Evolutionary conservation across 441 rosid species (phyloP).

Genomic region (Erysimum pusillum): DNA sequence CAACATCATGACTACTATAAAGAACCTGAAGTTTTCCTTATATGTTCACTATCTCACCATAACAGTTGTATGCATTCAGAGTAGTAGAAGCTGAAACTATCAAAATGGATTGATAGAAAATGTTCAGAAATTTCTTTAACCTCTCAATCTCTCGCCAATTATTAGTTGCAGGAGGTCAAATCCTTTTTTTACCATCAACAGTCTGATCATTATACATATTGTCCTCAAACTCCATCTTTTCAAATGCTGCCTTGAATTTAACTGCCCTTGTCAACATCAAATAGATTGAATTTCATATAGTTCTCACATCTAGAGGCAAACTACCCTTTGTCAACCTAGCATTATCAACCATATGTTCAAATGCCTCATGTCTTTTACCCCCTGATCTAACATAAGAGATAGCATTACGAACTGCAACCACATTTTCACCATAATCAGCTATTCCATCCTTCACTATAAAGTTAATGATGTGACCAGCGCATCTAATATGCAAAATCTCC

Average conservation of each 20-base stretch:
- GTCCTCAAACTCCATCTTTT: not conserved
- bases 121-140: too few relatives aligned
- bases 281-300: not conserved
- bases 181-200: not conserved
- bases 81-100: not conserved
- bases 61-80: too few relatives aligned
- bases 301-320: not conserved
- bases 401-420: not conserved
- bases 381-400: not conserved
- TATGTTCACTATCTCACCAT: not conserved
- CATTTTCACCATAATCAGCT: not conserved
- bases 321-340: not conserved
- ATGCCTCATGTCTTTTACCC: not conserved
- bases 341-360: not conserved
- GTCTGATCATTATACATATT: not conserved
- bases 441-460: not conserved
- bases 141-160: not conserved
- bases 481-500: not conserved
- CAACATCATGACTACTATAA: too few relatives aligned
- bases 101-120: too few relatives aligned
- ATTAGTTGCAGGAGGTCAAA: not conserved
- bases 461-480: not conserved
- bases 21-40: too few relatives aligned
- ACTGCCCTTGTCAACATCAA: not conserved
- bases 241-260: not conserved